These are phyloP conservation scores for Ustilago trichophora DNA, from an alignment of 1,284 basidiomycete species.

Conservation along the genomic window DNA sequence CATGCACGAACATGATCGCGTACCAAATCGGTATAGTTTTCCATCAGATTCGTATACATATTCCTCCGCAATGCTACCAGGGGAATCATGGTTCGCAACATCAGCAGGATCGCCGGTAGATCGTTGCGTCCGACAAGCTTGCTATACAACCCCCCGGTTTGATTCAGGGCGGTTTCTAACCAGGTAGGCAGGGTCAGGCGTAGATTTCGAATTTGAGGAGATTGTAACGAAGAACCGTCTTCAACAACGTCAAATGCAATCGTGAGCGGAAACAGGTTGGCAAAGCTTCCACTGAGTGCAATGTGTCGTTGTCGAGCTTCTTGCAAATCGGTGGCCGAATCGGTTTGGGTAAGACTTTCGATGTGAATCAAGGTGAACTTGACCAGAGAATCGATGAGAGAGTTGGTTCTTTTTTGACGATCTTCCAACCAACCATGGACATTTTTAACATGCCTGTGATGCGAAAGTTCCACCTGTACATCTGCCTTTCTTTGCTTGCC, in stretches of 20 bases:
- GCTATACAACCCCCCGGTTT: no score
- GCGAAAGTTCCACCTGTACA: no score
- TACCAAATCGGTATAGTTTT: constrained; percentile 23
- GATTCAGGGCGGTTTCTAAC: no score
- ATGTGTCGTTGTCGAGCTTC: no score
- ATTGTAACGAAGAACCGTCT: neutral
- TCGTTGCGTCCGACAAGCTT: constrained; percentile 10
- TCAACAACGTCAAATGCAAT: constrained; percentile 26
- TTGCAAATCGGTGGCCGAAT: no score
- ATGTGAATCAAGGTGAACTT: constrained; percentile 20
- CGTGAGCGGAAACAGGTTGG: constrained; percentile 11
- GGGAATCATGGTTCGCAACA: constrained; percentile 32
- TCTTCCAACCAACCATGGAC: constrained; percentile 18
- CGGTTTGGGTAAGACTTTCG: constrained; percentile 10
- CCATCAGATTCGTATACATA: constrained; percentile 20
- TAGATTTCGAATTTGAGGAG: constrained; percentile 6
- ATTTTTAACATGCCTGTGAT: constrained; percentile 1
- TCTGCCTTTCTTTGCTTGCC: no score
- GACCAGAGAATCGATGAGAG: constrained; percentile 3
- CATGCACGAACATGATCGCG: constrained; percentile 13
- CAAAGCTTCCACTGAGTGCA: constrained; percentile 1
- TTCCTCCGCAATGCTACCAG: constrained; percentile 20
- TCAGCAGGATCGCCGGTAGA: constrained; percentile 27
- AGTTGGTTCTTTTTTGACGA: constrained; percentile 7
- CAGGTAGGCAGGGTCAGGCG: constrained; percentile 13